These are phyloP conservation scores for Dispira parvispora DNA, from an alignment of 192 early-diverging fungal species.

Conservation along the genomic window DNA sequence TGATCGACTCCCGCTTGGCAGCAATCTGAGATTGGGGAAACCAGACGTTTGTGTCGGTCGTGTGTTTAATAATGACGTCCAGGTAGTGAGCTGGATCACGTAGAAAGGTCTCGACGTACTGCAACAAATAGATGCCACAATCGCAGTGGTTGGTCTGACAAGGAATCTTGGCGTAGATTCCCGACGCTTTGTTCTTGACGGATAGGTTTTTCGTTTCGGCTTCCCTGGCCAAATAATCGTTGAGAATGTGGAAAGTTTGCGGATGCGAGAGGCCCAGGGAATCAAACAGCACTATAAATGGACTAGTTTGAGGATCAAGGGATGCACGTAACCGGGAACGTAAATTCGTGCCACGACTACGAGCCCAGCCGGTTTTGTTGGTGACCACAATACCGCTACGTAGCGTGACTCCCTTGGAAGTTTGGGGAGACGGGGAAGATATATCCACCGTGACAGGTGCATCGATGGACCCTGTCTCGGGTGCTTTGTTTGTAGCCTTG, in stretches of 20 bases:
- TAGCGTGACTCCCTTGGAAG: too few relatives aligned
- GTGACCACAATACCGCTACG: too few relatives aligned
- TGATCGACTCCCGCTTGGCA: neutral
- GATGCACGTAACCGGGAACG: too few relatives aligned
- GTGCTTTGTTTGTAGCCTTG: too few relatives aligned
- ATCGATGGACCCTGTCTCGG: too few relatives aligned
- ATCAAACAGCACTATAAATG: slow-evolving; percentile 44
- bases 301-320: slow-evolving; percentile 12
- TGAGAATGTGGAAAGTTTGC: slow-evolving; percentile 19
- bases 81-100: slow-evolving; percentile 23
- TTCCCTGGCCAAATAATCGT: slow-evolving; percentile 31
- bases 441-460: too few relatives aligned
- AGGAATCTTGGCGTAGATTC: slow-evolving; percentile 51
- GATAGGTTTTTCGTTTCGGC: slow-evolving; percentile 33
- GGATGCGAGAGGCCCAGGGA: slow-evolving; percentile 35
- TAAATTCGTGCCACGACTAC: too few relatives aligned
- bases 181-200: slow-evolving; percentile 14
- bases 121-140: slow-evolving; percentile 75
- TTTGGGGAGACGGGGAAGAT: too few relatives aligned
- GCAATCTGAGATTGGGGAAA: neutral
- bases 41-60: neutral
- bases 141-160: slow-evolving; percentile 65
- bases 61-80: slow-evolving; percentile 17
- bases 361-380: too few relatives aligned
- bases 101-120: slow-evolving; percentile 60